Evolutionary conservation across 306 rosid species (phyloP).

Genomic region (Vigna hirtella): DNA sequence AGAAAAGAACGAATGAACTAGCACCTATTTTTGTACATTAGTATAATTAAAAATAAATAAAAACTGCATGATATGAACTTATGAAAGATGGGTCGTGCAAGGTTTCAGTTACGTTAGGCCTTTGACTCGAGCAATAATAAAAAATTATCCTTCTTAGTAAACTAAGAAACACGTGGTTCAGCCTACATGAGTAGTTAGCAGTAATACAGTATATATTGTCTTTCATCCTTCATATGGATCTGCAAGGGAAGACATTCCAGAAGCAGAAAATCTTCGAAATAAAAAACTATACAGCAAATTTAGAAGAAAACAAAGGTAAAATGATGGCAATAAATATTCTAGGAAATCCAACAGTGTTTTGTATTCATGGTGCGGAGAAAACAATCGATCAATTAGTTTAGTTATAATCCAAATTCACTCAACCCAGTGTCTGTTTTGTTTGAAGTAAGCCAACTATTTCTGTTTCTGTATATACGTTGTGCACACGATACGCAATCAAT

Average conservation of each 20-base stretch:
- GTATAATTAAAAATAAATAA: neutral
- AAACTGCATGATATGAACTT: neutral
- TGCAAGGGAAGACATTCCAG: slow-evolving; percentile 14
- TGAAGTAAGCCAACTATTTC: slow-evolving; percentile 43
- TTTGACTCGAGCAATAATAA: neutral
- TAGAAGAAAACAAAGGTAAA: neutral
- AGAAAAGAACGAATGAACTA: neutral
- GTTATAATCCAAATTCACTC: slow-evolving; percentile 39
- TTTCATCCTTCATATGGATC: slow-evolving; percentile 1
- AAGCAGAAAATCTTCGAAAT: neutral
- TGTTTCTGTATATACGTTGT: slow-evolving; percentile 54
- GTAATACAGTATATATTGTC: neutral
- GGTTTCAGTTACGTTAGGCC: slow-evolving; percentile 7
- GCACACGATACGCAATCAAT: slow-evolving; percentile 52
- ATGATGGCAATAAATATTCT: neutral
- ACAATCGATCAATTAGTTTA: slow-evolving; percentile 36
- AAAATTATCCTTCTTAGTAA: neutral
- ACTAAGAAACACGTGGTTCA: slow-evolving; percentile 16
- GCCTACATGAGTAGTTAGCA: neutral
- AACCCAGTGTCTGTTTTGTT: slow-evolving; percentile 44
- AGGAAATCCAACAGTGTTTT: slow-evolving; percentile 23
- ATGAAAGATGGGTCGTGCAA: neutral
- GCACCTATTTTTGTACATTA: neutral
- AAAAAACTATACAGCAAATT: neutral
- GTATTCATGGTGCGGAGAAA: slow-evolving; percentile 13